A percentile compares a stretch with the other conserved stretches of the same genome.
These are phyloP conservation scores for Pestalotiopsis sp. DNA, from an alignment of 2,329 filamentous ascomycete genomes.

Conservation along the genomic window DNA sequence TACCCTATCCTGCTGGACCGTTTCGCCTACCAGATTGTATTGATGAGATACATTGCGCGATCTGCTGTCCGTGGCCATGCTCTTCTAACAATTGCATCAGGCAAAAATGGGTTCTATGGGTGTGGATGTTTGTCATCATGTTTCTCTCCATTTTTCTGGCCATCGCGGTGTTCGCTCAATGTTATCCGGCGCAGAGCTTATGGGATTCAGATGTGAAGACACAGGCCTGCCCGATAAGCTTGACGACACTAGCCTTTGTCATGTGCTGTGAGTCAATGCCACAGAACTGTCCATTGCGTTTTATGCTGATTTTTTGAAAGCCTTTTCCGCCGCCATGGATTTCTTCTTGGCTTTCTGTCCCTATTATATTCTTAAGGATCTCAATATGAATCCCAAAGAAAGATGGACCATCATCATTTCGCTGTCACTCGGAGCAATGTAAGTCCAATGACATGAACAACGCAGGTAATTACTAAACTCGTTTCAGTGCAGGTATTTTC, in stretches of 20 bases:
- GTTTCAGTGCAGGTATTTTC: slow-evolving; percentile 20
- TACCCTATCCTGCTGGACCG: neutral
- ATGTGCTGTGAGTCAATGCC: slow-evolving; percentile 20
- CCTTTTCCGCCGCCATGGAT: slow-evolving; percentile 22
- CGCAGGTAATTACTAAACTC: neutral
- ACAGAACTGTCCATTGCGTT: neutral
- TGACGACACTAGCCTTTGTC: slow-evolving; percentile 20
- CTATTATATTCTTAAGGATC: slow-evolving; percentile 20
- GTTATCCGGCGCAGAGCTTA: slow-evolving; percentile 18
- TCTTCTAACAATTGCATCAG: slow-evolving; percentile 3
- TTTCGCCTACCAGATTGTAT: neutral
- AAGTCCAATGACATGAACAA: neutral
- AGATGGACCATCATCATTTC: slow-evolving; percentile 21
- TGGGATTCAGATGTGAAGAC: slow-evolving; percentile 17
- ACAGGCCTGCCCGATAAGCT: slow-evolving; percentile 16
- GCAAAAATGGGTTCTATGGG: slow-evolving; percentile 22
- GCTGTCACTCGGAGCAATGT: slow-evolving; percentile 20
- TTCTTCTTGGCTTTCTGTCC: slow-evolving; percentile 23
- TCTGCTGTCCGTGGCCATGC: too few species aligned
- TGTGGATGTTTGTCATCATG: slow-evolving; percentile 22
- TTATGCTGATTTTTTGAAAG: slow-evolving; percentile 12
- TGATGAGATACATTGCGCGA: neutral
- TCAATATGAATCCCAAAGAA: slow-evolving; percentile 22
- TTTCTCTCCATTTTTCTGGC: slow-evolving; percentile 16
- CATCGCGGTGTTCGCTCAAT: slow-evolving; percentile 20